These are phyloP conservation scores for Yarrowia osloensis DNA, from an alignment of 805 yeast genomes.

Conservation along the genomic window DNA sequence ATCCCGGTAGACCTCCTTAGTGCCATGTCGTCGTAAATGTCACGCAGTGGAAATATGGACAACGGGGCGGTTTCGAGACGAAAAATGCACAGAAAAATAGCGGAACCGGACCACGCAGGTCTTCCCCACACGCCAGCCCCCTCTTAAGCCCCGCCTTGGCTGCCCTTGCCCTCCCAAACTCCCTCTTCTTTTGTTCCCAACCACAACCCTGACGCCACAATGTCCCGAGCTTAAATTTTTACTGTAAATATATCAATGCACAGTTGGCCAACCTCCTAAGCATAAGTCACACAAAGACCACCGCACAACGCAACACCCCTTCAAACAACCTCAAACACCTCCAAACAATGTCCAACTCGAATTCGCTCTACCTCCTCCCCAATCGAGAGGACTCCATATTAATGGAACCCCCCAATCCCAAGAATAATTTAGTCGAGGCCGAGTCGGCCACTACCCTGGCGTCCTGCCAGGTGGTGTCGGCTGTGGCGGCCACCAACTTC, in stretches of 20 bases:
- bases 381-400: conserved; percentile 22
- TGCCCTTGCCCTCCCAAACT: neutral
- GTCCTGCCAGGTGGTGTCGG: conserved; percentile 30
- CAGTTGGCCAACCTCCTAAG: conserved; percentile 22
- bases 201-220: conserved; percentile 28
- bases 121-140: neutral
- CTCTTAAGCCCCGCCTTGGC: neutral
- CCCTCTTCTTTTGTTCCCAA: neutral
- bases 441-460: conserved; percentile 30
- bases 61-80: neutral
- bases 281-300: neutral
- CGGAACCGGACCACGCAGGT: neutral
- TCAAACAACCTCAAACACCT: neutral
- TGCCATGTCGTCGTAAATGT: neutral
- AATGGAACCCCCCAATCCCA: conserved; percentile 29
- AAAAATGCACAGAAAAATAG: neutral
- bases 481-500: conserved; percentile 30
- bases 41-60: neutral
- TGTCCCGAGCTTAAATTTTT: neutral
- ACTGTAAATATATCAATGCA: conserved; percentile 10
- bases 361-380: conserved; percentile 29
- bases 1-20: too few species aligned
- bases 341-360: conserved; percentile 24
- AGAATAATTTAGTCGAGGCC: conserved; percentile 28
- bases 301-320: neutral